Percentiles rank a stretch among this genome's conserved stretches.
Evolutionary conservation across 208 protist genomes (phyloP).

Genomic region (Leishmania gerbilli): DNA sequence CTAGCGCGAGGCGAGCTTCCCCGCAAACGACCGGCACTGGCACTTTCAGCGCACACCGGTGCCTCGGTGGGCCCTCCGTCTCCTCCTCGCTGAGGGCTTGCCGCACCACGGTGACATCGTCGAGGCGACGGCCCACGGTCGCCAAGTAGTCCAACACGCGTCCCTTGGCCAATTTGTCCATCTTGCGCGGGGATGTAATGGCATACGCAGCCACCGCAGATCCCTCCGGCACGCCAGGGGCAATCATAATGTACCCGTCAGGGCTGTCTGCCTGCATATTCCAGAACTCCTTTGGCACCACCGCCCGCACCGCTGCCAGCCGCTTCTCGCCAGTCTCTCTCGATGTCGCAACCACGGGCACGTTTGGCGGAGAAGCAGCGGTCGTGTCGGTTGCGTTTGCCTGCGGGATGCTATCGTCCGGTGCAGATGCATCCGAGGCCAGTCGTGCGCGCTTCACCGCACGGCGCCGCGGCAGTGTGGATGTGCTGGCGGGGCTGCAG

Average conservation of each 20-base stretch:
- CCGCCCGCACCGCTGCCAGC: slow-evolving; percentile 17
- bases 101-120: slow-evolving; percentile 67
- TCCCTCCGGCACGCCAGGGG: slow-evolving; percentile 33
- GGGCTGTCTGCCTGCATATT: slow-evolving; percentile 58
- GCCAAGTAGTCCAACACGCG: slow-evolving; percentile 73
- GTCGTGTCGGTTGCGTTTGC: neutral
- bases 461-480: slow-evolving; percentile 9
- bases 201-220: slow-evolving; percentile 20
- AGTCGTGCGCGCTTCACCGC: slow-evolving; percentile 33
- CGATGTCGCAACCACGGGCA: neutral
- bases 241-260: slow-evolving; percentile 76
- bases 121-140: slow-evolving; percentile 61
- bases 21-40: slow-evolving; percentile 76
- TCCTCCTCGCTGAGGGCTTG: slow-evolving; percentile 50
- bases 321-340: neutral
- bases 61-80: slow-evolving; percentile 29
- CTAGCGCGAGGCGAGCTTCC: slow-evolving; percentile 70
- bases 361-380: neutral
- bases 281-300: slow-evolving; percentile 57
- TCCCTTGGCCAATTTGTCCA: slow-evolving; percentile 51
- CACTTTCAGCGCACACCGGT: slow-evolving; percentile 56
- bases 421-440: slow-evolving; percentile 3
- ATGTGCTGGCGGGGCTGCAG: neutral
- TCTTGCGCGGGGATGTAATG: slow-evolving; percentile 23
- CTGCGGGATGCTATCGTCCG: neutral